Evolutionary conservation across 1,139 yeast genomes (phyloP).

Genomic region (Suhomyces kunorum): DNA sequence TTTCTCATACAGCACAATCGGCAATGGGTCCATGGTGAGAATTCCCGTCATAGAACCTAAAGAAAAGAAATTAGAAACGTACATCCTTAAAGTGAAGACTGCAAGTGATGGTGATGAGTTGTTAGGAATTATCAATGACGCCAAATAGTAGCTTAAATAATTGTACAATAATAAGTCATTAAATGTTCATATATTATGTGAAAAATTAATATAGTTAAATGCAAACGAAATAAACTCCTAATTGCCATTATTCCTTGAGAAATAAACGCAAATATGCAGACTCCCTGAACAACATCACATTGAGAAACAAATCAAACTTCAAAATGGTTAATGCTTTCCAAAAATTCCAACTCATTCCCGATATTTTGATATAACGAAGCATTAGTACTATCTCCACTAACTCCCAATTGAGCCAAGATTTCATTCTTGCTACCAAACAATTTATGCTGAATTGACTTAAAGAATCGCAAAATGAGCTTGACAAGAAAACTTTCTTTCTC

Average conservation of each 20-base stretch:
- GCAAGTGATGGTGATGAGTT: conserved; percentile 68
- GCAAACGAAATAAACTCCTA: too few species aligned
- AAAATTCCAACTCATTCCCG: conserved; percentile 53
- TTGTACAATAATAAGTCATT: conserved; percentile 1
- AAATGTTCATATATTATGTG: not conserved
- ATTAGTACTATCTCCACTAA: conserved; percentile 18
- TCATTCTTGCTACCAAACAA: conserved; percentile 54
- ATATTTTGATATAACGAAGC: conserved; percentile 39
- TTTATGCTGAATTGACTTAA: conserved; percentile 50
- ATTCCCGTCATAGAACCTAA: conserved; percentile 54
- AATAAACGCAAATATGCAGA: too few species aligned
- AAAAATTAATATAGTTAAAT: not conserved
- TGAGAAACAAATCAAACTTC: conserved; percentile 7
- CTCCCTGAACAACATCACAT: too few species aligned
- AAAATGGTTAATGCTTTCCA: conserved; percentile 36
- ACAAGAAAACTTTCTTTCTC: conserved; percentile 52
- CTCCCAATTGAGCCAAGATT: conserved; percentile 38
- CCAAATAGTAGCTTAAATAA: conserved; percentile 9
- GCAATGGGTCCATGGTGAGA: conserved; percentile 60
- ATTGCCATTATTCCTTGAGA: too few species aligned
- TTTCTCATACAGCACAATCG: conserved; percentile 56
- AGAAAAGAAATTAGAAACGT: conserved; percentile 51
- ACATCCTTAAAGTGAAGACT: conserved; percentile 68
- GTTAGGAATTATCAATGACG: conserved; percentile 52
- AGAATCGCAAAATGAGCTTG: conserved; percentile 49